Base-by-base conservation (phyloP, 1,284 basidiomycete species). In the Ganoderma sinense region DNA sequence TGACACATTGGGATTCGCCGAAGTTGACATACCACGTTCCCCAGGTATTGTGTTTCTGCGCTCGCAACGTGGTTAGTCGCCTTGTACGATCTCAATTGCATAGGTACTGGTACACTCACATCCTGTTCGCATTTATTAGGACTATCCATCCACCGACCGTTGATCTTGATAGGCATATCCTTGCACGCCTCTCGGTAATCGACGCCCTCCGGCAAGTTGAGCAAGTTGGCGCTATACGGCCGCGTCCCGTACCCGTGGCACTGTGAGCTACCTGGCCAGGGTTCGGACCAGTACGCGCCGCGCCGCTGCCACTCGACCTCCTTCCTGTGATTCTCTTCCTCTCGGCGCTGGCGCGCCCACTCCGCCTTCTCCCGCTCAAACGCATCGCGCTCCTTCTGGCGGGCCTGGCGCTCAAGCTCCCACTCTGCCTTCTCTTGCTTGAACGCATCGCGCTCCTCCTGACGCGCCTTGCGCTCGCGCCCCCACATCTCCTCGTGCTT, bases 1-100 rank as follows among this genome's bases (percentile, higher is more conserved):
- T 62, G 45, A 40, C 64, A 59, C 78, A 79, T n/a, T 65, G 69
- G 6, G 73, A 66, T 23, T 73, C 76, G 29, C 71, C 76, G 43
- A 72, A 72, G 31, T 72, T 64, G 8, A 79, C 64, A 18, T 63
- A 65, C 75, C 76, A 78, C 43, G 67, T 68, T 4, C 73, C 76
- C 16, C 70, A 67, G 14, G 75, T 62, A 2, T 71, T 71, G 56
- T 65, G 48, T 61, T 60, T 4, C 64, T 33, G 6, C 36, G 43
- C 60, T 23, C 31, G 11, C 16, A n/a, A 23, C 16, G 26, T 10
- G 29, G 23, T 40, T 29, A 29, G 53, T 29, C 20, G 13, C 18
- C 14, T 31, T 29, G 23, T 2, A n/a, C 14, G 41, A 41, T 8
- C 29, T 16, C 23, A 64, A 31, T 16, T n/a, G 33, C 36, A 39